Conservation (phyloP, 129 eudicot genomes). For the Smallanthus sonchifolius region DNA sequence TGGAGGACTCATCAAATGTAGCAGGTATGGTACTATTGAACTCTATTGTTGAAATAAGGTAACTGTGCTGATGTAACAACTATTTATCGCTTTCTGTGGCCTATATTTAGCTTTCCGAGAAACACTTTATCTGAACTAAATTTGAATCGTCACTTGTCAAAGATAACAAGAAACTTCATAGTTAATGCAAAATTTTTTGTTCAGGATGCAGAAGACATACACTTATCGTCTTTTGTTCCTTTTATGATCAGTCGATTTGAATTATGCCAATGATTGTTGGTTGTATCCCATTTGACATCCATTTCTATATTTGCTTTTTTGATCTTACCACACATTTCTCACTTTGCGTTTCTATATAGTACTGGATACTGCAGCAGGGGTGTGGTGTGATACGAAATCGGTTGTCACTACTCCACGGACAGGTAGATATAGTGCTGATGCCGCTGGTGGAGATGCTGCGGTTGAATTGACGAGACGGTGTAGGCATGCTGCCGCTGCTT, state of each 20-base stretch:
- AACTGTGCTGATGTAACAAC: background rate
- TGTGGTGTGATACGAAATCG: conserved; percentile 93
- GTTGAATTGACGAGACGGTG: conserved; percentile 92
- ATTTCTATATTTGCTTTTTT: background rate
- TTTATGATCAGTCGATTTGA: background rate
- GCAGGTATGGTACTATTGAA: conserved; percentile 54
- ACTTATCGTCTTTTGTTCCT: background rate
- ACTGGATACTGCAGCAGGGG: conserved; percentile 98
- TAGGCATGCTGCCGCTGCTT: conserved; percentile 96
- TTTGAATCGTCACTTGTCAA: background rate
- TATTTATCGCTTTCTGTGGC: background rate
- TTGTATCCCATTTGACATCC: background rate
- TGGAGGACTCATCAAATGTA: conserved; percentile 96
- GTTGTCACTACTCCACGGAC: conserved; percentile 93
- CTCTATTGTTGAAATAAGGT: background rate
- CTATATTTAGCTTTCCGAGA: background rate
- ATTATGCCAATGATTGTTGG: background rate
- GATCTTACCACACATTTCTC: background rate
- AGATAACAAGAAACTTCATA: background rate
- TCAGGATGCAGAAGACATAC: background rate
- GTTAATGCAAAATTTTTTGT: background rate
- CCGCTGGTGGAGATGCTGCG: conserved; percentile 97
- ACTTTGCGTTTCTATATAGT: conserved; percentile 44
- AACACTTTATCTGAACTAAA: background rate
- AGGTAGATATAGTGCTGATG: conserved; percentile 95